Evolutionary conservation across 257 asterid genomes (phyloP), one percentile per base, ranked within the genome.

Genomic region (Przewalskia tangutica): DNA sequence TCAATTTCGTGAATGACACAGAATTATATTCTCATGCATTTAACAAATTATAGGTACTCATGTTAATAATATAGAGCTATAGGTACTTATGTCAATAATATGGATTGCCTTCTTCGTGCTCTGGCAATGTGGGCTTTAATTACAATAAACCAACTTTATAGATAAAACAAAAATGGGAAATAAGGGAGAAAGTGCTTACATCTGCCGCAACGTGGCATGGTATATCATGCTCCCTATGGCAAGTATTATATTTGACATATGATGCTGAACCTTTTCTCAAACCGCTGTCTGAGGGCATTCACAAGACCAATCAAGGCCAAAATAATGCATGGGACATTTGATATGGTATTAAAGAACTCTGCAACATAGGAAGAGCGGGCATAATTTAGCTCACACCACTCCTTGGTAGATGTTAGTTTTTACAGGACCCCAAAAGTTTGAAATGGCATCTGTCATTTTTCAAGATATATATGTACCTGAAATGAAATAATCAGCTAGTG

Each of bases 191-290:
- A 76, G 81, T 81, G 90, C 99, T 93, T 89, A 95, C 99, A 92
- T 87, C 81, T 85, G 89, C 88, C 89, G 94, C 93, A 95, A 77
- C 50, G 98, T 86, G 83, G 99, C 97, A 86, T 95, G 99, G 84
- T 95, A 95, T 58, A 93, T 79, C 86, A 90, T 88, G 93, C 99
- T 92, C 80, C 99, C 99, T 84, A 95, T 82, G 81, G 97, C 91
- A 82, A 95, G 99, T 84, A 87, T 85, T 90, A 95, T 86, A 73
- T 95, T 95, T 85, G 99, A 95, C 82, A 95, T 70, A 90, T 95
- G 97, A 93, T 87, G 42, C 95, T 89, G 83, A 95, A 95, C 88
- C 99, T 93, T 88, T 91, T 95, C 91, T 95, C 99, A 59, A 95
- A 91, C 20, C 89, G 90, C 79, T 95, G 98, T 70, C 94, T 88